These are phyloP conservation scores for Solanum ossicruentum DNA, from an alignment of 257 asterid genomes.

Conservation along the genomic window DNA sequence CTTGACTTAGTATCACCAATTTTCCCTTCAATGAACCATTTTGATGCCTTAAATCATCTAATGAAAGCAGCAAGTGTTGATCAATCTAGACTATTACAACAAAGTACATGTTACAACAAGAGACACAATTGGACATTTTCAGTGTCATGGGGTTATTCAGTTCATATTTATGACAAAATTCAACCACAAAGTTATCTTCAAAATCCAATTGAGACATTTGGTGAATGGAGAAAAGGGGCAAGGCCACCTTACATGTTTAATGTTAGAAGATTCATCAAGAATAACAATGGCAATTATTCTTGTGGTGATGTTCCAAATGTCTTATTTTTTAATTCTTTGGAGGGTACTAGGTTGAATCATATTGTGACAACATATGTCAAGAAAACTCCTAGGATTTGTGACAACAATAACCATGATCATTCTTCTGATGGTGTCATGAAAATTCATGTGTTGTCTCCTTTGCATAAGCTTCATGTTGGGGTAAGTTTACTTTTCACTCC, in stretches of 20 bases:
- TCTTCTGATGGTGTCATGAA: conserved; percentile 1
- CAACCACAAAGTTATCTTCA: neutral
- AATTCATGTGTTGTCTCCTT: conserved; percentile 8
- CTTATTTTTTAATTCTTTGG: conserved; percentile 5
- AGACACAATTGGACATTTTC: neutral
- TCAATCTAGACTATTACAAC: neutral
- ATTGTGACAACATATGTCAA: conserved; percentile 2
- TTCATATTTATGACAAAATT: neutral
- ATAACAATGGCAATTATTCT: neutral
- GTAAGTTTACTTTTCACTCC: neutral
- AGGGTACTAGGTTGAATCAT: neutral
- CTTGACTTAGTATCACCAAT: neutral
- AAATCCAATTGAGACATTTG: conserved; percentile 6
- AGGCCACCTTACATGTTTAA: conserved; percentile 13
- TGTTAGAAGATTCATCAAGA: neutral
- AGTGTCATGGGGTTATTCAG: neutral
- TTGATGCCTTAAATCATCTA: neutral
- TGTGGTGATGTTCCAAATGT: conserved; percentile 17
- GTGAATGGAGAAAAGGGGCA: conserved; percentile 3
- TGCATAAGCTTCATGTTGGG: conserved; percentile 1
- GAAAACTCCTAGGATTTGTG: neutral
- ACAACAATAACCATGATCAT: neutral
- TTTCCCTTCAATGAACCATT: neutral
- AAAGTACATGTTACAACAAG: neutral
- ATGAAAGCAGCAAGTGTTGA: neutral